phyloP scores from a whole-genome alignment of 148 eudicot genomes.

The Silene latifolia region DNA sequence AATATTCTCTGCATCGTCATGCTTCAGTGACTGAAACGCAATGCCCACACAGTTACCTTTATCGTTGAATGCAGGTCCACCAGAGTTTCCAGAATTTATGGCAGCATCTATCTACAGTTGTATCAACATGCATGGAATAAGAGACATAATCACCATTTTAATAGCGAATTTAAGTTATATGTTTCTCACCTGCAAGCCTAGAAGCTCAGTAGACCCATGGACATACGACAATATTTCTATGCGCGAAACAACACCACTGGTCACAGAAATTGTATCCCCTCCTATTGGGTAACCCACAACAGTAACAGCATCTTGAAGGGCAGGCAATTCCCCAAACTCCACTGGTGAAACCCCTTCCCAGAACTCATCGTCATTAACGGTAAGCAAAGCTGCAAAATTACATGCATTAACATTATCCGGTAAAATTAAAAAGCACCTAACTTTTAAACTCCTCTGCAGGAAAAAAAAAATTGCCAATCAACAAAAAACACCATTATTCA shows the following conservation, averaged over 20 bases:
- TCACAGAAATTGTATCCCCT: conserved; percentile 92
- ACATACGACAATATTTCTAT: conserved; percentile 87
- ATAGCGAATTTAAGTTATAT: background rate
- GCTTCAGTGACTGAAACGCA: conserved; percentile 90
- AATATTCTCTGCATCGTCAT: conserved; percentile 84
- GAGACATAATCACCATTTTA: background rate
- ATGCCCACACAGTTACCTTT: conserved; percentile 86
- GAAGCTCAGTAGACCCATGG: conserved; percentile 89
- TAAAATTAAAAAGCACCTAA: background rate
- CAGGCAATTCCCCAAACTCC: conserved; percentile 77
- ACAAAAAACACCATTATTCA: background rate
- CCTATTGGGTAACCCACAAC: conserved; percentile 97
- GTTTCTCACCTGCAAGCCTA: conserved; percentile 76
- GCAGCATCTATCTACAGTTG: conserved; percentile 79
- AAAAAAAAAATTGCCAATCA: background rate
- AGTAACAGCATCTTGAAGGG: conserved; percentile 92
- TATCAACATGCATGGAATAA: background rate
- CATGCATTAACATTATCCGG: conserved; percentile 3
- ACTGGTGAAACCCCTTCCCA: conserved; percentile 90
- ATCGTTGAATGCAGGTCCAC: conserved; percentile 86
- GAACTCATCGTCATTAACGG: conserved; percentile 79
- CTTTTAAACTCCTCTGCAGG: background rate
- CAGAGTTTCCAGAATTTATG: conserved; percentile 90
- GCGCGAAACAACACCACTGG: conserved; percentile 96
- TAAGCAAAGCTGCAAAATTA: conserved; percentile 69